Conservation (phyloP, 2,329 filamentous ascomycete genomes). For the Beauveria caledonica region DNA sequence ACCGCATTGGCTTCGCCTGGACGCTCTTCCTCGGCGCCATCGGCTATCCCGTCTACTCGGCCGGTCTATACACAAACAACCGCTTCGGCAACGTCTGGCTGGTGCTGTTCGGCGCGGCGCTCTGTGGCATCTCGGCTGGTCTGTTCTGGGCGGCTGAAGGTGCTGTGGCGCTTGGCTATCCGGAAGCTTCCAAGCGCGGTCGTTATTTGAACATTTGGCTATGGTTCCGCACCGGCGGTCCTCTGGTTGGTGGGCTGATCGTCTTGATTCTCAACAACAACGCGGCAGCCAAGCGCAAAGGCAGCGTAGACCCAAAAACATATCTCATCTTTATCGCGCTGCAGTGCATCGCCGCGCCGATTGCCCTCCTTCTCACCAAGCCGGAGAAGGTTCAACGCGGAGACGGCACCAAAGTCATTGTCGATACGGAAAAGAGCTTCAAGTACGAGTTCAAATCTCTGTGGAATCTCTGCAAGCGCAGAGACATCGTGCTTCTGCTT, state of each 20-base stretch:
- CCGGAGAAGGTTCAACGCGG: conserved; percentile 21
- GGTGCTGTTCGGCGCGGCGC: conserved; percentile 38
- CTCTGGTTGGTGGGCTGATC: conserved; percentile 37
- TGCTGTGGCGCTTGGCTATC: conserved; percentile 40
- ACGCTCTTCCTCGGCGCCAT: conserved; percentile 36
- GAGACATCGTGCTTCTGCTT: conserved; percentile 17
- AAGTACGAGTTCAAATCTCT: conserved; percentile 18
- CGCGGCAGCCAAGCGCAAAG: conserved; percentile 16
- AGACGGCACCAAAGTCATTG: conserved; percentile 19
- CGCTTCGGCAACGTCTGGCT: conserved; percentile 44
- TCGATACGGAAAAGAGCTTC: conserved; percentile 17
- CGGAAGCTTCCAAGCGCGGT: conserved; percentile 37
- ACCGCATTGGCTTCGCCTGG: conserved; percentile 38
- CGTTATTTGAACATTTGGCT: conserved; percentile 27
- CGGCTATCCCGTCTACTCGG: conserved; percentile 40
- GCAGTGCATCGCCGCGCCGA: conserved; percentile 19
- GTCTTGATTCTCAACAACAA: conserved; percentile 34
- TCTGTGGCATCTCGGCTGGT: conserved; percentile 39
- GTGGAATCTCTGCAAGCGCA: conserved; percentile 14
- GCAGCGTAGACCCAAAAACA: conserved; percentile 19
- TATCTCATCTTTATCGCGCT: conserved; percentile 23
- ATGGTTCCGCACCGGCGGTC: conserved; percentile 42
- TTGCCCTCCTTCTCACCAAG: conserved; percentile 20
- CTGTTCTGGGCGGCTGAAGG: conserved; percentile 44
- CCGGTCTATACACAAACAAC: conserved; percentile 41